Conservation (phyloP, 2,329 filamentous ascomycete genomes). For the Fusarium humuli region DNA sequence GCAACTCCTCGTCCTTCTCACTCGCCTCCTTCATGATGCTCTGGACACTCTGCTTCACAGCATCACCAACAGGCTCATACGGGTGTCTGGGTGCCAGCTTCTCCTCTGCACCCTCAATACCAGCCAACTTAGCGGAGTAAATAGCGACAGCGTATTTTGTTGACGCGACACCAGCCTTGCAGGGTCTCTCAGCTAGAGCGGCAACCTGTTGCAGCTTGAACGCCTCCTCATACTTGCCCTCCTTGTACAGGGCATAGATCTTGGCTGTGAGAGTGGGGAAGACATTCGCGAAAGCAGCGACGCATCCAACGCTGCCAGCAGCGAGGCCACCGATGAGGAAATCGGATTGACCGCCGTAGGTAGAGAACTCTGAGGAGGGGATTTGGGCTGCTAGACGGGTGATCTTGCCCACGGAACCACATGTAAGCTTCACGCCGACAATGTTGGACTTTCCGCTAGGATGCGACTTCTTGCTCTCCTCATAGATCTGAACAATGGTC, state of each 20-base stretch:
- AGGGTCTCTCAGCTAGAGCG: slow-evolving; percentile 73
- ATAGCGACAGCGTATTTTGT: slow-evolving; percentile 76
- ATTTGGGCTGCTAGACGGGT: slow-evolving; percentile 67
- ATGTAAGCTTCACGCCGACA: slow-evolving; percentile 77
- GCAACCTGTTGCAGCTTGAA: slow-evolving; percentile 70
- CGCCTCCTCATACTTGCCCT: slow-evolving; percentile 69
- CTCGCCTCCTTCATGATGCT: slow-evolving; percentile 56
- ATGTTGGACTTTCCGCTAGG: slow-evolving; percentile 62
- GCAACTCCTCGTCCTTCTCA: slow-evolving; percentile 53
- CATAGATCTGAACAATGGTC: slow-evolving; percentile 56
- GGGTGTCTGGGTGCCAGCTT: slow-evolving; percentile 70
- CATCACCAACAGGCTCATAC: slow-evolving; percentile 63
- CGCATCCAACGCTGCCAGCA: slow-evolving; percentile 69
- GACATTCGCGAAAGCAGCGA: slow-evolving; percentile 72
- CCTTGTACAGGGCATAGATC: slow-evolving; percentile 71
- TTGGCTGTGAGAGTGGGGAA: slow-evolving; percentile 67
- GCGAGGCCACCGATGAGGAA: slow-evolving; percentile 73
- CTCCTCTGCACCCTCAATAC: slow-evolving; percentile 68
- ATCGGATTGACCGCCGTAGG: slow-evolving; percentile 79
- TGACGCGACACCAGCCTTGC: slow-evolving; percentile 73
- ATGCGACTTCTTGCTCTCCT: slow-evolving; percentile 39
- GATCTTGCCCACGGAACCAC: slow-evolving; percentile 78
- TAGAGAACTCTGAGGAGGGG: slow-evolving; percentile 67
- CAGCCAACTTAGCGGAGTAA: slow-evolving; percentile 68
- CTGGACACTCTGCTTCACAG: slow-evolving; percentile 53